These are phyloP conservation scores for Ganoderma sinense DNA, from an alignment of 1,284 basidiomycete species.

Conservation along the genomic window DNA sequence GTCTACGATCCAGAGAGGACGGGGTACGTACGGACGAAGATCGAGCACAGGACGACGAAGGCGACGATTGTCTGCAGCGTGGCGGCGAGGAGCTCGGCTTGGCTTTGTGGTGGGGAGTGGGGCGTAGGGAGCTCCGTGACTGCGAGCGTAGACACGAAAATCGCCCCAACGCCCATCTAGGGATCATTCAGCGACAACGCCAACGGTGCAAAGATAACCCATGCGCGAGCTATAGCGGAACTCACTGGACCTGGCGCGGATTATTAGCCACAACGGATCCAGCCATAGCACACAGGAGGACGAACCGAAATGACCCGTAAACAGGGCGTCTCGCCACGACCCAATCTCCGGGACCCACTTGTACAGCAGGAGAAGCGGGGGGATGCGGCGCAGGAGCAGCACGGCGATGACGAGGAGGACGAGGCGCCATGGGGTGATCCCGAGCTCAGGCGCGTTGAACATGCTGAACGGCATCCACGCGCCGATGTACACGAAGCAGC, in stretches of 20 bases:
- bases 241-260: slow-evolving; percentile 60
- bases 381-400: slow-evolving; percentile 79
- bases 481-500: slow-evolving; percentile 90
- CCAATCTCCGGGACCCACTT: slow-evolving; percentile 86
- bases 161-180: slow-evolving; percentile 83
- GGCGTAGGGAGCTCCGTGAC: slow-evolving; percentile 71
- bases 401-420: slow-evolving; percentile 73
- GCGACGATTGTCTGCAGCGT: slow-evolving; percentile 82
- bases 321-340: slow-evolving; percentile 82
- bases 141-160: slow-evolving; percentile 88
- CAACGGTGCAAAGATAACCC: not conserved
- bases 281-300: too few relatives aligned
- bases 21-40: slow-evolving; percentile 81
- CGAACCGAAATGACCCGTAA: slow-evolving; percentile 85
- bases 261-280: too few relatives aligned
- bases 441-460: slow-evolving; percentile 69
- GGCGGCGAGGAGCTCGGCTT: slow-evolving; percentile 75
- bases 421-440: slow-evolving; percentile 79
- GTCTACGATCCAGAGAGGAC: too few relatives aligned
- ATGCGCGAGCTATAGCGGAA: not conserved
- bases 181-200: slow-evolving; percentile 1
- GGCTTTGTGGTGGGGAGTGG: slow-evolving; percentile 61
- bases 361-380: slow-evolving; percentile 77
- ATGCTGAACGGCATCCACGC: slow-evolving; percentile 85
- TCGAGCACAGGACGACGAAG: slow-evolving; percentile 86